phyloP scores from a whole-genome alignment of 2,329 filamentous ascomycete species.

The Colletotrichum kahawae region DNA sequence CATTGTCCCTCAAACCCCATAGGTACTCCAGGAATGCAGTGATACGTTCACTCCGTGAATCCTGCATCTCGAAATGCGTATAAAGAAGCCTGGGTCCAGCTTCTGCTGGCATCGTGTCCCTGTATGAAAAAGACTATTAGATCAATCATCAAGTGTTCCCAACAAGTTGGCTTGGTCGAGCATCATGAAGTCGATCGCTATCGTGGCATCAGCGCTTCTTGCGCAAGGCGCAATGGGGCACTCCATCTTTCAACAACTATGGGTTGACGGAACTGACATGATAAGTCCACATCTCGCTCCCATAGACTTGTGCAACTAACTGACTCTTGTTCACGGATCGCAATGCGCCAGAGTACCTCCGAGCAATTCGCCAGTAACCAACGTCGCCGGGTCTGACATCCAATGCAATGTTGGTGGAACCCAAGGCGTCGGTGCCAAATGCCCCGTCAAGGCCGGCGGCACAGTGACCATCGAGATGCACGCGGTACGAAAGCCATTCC shows the following conservation, averaged over 20 bases:
- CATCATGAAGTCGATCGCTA: constrained; percentile 40
- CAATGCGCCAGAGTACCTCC: constrained; percentile 53
- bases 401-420: constrained; percentile 49
- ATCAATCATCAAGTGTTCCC: neutral
- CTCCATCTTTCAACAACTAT: constrained; percentile 55
- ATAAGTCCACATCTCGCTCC: constrained; percentile 30
- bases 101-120: rapidly evolving
- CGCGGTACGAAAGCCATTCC: constrained; percentile 33
- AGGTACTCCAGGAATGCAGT: neutral
- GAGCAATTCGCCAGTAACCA: constrained; percentile 56
- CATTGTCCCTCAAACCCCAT: neutral
- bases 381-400: constrained; percentile 45
- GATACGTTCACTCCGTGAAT: neutral
- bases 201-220: constrained; percentile 35
- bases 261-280: constrained; percentile 47
- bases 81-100: neutral
- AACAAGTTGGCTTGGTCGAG: neutral
- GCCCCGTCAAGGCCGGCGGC: constrained; percentile 49
- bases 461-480: constrained; percentile 64
- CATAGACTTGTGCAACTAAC: neutral
- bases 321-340: constrained; percentile 33
- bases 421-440: constrained; percentile 42
- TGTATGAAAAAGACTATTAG: neutral
- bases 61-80: neutral
- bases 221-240: constrained; percentile 46